Percentiles rank a stretch among this genome's conserved stretches.
Evolutionary conservation across 805 yeast genomes (phyloP).

Genomic region (Saccharomycopsis capsularis): DNA sequence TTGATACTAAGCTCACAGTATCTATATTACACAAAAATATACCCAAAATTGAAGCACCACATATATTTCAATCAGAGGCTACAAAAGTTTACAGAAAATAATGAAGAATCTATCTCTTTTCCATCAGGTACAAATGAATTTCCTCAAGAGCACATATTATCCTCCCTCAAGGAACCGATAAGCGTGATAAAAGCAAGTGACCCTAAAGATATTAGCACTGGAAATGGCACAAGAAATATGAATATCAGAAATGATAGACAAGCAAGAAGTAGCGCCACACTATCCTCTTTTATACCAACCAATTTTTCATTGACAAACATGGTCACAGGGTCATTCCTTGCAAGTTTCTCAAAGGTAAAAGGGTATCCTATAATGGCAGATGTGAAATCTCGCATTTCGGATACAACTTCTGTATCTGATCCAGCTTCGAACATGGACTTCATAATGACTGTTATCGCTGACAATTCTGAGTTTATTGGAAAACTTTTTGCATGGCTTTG

Average conservation of each 20-base stretch:
- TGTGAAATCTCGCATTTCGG: neutral
- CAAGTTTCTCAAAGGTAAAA: constrained; percentile 18
- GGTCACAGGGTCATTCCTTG: constrained; percentile 20
- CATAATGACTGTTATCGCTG: constrained; percentile 2
- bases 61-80: constrained; percentile 1
- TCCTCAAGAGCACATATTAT: constrained; percentile 18
- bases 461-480: constrained; percentile 32
- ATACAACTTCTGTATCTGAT: neutral
- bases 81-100: neutral
- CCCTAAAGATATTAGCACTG: constrained; percentile 6
- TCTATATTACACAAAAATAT: constrained; percentile 52
- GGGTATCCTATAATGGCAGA: constrained; percentile 10
- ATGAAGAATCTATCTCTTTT: neutral
- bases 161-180: neutral
- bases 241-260: neutral
- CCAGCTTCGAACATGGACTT: neutral
- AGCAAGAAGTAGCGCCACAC: neutral
- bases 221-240: neutral
- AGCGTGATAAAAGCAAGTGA: no score
- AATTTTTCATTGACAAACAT: constrained; percentile 14
- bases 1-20: constrained; percentile 60
- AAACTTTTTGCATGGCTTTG: constrained; percentile 68
- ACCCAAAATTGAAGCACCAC: constrained; percentile 27
- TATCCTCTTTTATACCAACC: neutral
- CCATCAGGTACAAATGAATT: no score